Base-by-base conservation (phyloP, 108 stramenopile species). In the Cyclotella kingstonii region DNA sequence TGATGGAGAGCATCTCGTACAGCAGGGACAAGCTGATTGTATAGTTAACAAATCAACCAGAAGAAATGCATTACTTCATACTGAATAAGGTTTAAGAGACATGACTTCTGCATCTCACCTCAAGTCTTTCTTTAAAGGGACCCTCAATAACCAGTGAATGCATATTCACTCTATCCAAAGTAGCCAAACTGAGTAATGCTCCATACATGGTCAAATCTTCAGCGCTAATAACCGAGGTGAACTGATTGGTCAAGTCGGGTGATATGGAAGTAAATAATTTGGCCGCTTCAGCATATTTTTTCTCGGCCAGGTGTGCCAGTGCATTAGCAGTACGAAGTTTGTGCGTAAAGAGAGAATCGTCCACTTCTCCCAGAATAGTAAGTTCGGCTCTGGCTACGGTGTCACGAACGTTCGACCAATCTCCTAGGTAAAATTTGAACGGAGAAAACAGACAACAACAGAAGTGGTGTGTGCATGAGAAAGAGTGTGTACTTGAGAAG, bases 161-260 rank as follows among this genome's bases (percentile, higher is more conserved):
- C 49, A 77, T 28, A 23, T 17, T 59, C 45, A 50, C 42, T 42
- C 82, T 62, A 60, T 79, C 66, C 9, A 70, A 45, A 0, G 76
- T 53, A 0, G 83, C 83, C 65, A 89, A 50, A 11, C 76, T 68
- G 54, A 85, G 69, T 2, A 93, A 41, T 41, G 68, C 70, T 8
- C 86, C 89, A 56, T 86, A 93, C 53, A 79, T 26, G 19, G 88
- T 87, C 15, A 90, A 42, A 62, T 93, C 91, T 40, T 89, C 86
- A 4, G 88, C 76, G 58, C 78, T 67, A 0, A 83, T 36, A 4
- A 74, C 74, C 19, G 46, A 25, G 10, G 14, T 23, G 36, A 68
- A 79, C 42, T 75, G 46, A 51, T 68, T 52, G 12, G 73, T 68
- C 49, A 68, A 47, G n/a, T 75, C 70, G 33, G 64, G n/a, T 14